These are phyloP conservation scores for Arachis stenosperma DNA, from an alignment of 306 rosid species.

Conservation along the genomic window DNA sequence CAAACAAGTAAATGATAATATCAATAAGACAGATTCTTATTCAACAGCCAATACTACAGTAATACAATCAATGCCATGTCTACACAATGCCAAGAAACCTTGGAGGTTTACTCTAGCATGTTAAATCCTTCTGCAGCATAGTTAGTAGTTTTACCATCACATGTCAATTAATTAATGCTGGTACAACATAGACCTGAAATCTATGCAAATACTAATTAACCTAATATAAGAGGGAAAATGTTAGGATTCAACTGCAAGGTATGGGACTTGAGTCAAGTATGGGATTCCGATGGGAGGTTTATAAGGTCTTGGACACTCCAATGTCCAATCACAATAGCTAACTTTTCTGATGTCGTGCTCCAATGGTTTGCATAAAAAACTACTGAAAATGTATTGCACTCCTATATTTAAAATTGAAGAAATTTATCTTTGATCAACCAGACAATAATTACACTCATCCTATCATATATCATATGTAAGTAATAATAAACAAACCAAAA, in stretches of 20 bases:
- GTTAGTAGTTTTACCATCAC: not conserved
- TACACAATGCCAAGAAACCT: not conserved
- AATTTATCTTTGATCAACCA: not conserved
- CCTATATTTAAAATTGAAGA: not conserved
- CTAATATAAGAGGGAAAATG: not conserved
- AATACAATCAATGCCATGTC: not conserved
- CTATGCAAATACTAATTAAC: conserved; percentile 11
- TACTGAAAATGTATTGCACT: conserved; percentile 8
- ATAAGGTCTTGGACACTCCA: too few relatives aligned
- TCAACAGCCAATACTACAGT: not conserved
- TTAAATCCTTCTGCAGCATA: not conserved
- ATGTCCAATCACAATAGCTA: too few relatives aligned
- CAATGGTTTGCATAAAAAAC: too few relatives aligned
- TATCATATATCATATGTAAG: not conserved
- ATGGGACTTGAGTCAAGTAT: too few relatives aligned
- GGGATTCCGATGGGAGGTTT: too few relatives aligned
- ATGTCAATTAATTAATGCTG: conserved; percentile 3
- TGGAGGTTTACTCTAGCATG: not conserved
- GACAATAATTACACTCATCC: not conserved
- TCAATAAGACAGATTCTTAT: not conserved
- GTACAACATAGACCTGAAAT: not conserved
- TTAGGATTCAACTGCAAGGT: too few relatives aligned
- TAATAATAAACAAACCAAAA: conserved; percentile 3
- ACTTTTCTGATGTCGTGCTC: too few relatives aligned
- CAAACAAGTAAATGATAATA: conserved; percentile 31